These are phyloP conservation scores for Malus domestica DNA, from an alignment of 306 rosid species.

Conservation along the genomic window ASM211411v1 NC_041794.1:34311501-34312000, in stretches of 20 bases:
- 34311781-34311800: background rate
- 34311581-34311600: background rate
- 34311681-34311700: background rate
- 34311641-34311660: background rate
- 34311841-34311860: slow-evolving; percentile 1
- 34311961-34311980: background rate
- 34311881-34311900: background rate
- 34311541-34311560: background rate
- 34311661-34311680: background rate
- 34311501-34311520: background rate
- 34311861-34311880: slow-evolving; percentile 8
- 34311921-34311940: background rate
- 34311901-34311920: background rate
- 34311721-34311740: background rate
- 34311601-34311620: background rate
- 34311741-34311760: background rate
- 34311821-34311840: background rate
- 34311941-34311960: slow-evolving; percentile 11
- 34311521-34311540: background rate
- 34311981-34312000: background rate
- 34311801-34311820: background rate
- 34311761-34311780: background rate
- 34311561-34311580: background rate
- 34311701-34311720: background rate
- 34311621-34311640: background rate